Conservation (phyloP, 148 eudicot genomes). For the Camellia japonica region DNA sequence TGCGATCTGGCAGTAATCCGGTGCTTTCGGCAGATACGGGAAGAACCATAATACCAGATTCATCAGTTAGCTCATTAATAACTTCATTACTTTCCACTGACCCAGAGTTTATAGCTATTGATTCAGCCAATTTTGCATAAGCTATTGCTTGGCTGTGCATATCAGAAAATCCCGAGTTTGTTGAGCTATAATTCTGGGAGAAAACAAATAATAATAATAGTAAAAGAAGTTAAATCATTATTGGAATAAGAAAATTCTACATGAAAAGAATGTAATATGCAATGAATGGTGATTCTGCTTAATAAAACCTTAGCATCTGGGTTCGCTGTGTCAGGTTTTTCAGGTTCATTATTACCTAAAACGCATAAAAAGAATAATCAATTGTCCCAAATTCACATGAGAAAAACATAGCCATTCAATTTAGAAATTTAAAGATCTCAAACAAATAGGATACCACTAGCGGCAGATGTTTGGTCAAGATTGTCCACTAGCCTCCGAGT, state of each 20-base stretch:
- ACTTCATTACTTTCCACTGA: constrained; percentile 24
- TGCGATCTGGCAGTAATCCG: constrained; percentile 63
- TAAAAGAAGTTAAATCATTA: neutral
- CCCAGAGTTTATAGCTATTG: constrained; percentile 34
- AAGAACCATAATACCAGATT: constrained; percentile 73
- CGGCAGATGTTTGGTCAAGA: constrained; percentile 28
- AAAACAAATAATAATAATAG: neutral
- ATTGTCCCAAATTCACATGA: neutral
- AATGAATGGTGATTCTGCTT: neutral
- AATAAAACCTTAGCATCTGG: constrained; percentile 14
- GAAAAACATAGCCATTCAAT: neutral
- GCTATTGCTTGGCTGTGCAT: constrained; percentile 73
- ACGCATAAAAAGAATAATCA: constrained; percentile 18
- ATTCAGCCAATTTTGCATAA: constrained; percentile 67
- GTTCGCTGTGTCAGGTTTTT: constrained; percentile 24
- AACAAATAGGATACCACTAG: constrained; percentile 33
- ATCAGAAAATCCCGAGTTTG: constrained; percentile 40
- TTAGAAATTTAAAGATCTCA: neutral
- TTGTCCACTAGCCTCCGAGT: constrained; percentile 70
- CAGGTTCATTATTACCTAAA: constrained; percentile 17
- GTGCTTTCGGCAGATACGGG: constrained; percentile 95
- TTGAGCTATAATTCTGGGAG: constrained; percentile 29
- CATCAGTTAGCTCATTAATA: constrained; percentile 44
- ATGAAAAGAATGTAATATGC: neutral
- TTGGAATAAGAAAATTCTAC: neutral